Conservation (phyloP, 495 filamentous ascomycete genomes). For the Annulohypoxylon nitens region DNA sequence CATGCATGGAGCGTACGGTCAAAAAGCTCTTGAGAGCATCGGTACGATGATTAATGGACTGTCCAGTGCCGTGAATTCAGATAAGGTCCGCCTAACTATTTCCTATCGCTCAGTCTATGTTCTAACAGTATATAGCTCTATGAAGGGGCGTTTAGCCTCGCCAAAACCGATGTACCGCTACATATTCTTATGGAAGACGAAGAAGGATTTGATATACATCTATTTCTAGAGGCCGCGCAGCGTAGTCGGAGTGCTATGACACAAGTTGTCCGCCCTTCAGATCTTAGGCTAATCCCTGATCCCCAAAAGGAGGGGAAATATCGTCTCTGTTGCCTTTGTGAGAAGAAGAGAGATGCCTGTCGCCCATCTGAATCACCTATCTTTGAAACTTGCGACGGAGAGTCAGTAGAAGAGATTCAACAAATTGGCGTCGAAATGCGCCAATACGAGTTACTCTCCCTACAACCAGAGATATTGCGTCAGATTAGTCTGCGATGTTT, state of each 20-base stretch:
- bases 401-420: slow-evolving; percentile 7
- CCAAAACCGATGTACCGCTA: neutral
- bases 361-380: neutral
- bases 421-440: slow-evolving; percentile 7
- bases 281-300: slow-evolving; percentile 7
- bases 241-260: neutral
- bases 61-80: neutral
- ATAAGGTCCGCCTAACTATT: neutral
- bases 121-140: neutral
- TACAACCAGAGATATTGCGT: slow-evolving; percentile 9
- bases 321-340: slow-evolving; percentile 2
- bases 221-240: slow-evolving; percentile 4
- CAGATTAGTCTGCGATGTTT: slow-evolving; percentile 13
- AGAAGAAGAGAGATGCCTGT: neutral
- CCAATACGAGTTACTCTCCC: neutral
- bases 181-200: slow-evolving; percentile 13
- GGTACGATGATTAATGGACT: neutral
- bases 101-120: neutral
- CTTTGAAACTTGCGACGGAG: neutral
- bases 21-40: slow-evolving; percentile 8
- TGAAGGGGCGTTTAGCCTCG: neutral
- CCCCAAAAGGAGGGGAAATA: neutral
- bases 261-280: neutral
- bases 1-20: neutral
- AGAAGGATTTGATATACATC: slow-evolving; percentile 4